Evolutionary conservation across 805 yeast species (phyloP).

Genomic region (Saturnispora quitensis): DNA sequence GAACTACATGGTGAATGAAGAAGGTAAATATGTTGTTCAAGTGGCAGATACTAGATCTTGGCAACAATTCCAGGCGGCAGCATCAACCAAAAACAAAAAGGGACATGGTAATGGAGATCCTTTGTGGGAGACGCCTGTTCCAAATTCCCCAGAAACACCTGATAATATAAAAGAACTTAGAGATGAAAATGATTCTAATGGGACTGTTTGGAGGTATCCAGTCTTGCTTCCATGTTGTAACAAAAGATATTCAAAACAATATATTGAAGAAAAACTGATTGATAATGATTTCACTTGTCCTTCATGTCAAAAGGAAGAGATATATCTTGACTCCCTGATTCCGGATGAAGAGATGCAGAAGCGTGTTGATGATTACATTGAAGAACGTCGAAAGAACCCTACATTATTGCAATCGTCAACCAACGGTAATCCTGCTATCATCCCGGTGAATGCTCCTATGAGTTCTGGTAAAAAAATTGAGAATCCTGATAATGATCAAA

Average conservation of each 20-base stretch:
- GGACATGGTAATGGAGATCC: constrained; percentile 34
- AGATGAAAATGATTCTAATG: constrained; percentile 52
- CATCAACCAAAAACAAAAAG: not conserved
- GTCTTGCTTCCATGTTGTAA: constrained; percentile 70
- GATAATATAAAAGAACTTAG: constrained; percentile 53
- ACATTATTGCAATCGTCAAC: not conserved
- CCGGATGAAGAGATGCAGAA: constrained; percentile 51
- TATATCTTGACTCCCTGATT: constrained; percentile 62
- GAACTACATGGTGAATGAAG: constrained; percentile 74
- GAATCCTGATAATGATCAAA: not conserved
- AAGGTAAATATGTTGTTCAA: constrained; percentile 93
- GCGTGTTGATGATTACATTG: constrained; percentile 43
- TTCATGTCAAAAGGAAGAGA: constrained; percentile 64
- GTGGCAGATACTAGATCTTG: constrained; percentile 89
- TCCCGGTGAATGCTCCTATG: not conserved
- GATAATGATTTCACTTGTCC: constrained; percentile 90
- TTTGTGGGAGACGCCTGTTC: constrained; percentile 6
- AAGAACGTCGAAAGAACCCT: constrained; percentile 18
- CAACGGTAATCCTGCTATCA: not conserved
- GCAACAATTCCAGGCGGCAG: constrained; percentile 57
- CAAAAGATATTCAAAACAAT: constrained; percentile 45
- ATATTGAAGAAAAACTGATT: constrained; percentile 57
- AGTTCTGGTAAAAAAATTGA: not conserved
- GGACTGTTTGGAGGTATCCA: constrained; percentile 58
- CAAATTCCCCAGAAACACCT: constrained; percentile 16